Evolutionary conservation across 2,329 filamentous ascomycete species (phyloP).

Genomic region (Aspergillus alliaceus): DNA sequence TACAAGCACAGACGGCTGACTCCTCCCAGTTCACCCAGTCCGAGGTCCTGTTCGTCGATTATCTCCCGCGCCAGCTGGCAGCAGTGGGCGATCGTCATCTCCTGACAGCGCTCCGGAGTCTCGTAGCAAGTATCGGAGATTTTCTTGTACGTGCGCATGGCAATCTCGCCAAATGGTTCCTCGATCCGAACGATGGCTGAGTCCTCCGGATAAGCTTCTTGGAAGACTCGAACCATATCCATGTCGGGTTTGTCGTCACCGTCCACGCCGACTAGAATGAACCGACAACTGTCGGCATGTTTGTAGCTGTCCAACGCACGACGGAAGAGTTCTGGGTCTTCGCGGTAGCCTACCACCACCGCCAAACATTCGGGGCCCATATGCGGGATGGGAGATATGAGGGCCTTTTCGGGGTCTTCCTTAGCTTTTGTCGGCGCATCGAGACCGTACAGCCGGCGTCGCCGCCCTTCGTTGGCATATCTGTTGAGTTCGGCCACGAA

Average conservation of each 20-base stretch:
- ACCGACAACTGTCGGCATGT: constrained; percentile 20
- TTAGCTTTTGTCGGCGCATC: constrained; percentile 4
- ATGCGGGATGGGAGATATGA: neutral
- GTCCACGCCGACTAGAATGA: constrained; percentile 31
- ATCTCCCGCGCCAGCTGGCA: constrained; percentile 22
- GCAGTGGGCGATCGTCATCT: constrained; percentile 22
- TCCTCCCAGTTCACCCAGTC: constrained; percentile 9
- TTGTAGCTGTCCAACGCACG: constrained; percentile 31
- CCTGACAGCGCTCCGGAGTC: constrained; percentile 13
- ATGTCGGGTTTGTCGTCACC: constrained; percentile 28
- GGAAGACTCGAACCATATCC: constrained; percentile 31
- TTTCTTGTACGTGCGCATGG: constrained; percentile 16
- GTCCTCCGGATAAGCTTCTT: constrained; percentile 24
- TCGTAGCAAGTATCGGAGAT: neutral
- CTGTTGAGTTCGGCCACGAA: constrained; percentile 28
- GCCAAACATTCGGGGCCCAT: constrained; percentile 25
- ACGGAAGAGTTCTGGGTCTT: constrained; percentile 28
- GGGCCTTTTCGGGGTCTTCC: constrained; percentile 19
- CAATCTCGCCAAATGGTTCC: constrained; percentile 27
- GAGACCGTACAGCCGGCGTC: constrained; percentile 17
- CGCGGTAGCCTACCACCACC: constrained; percentile 32
- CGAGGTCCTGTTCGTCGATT: constrained; percentile 17
- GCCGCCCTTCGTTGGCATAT: constrained; percentile 25
- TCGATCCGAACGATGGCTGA: constrained; percentile 24
- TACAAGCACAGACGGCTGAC: constrained; percentile 30